Conservation (phyloP, 2,329 filamentous ascomycete species). For the Cytospora mali region DNA sequence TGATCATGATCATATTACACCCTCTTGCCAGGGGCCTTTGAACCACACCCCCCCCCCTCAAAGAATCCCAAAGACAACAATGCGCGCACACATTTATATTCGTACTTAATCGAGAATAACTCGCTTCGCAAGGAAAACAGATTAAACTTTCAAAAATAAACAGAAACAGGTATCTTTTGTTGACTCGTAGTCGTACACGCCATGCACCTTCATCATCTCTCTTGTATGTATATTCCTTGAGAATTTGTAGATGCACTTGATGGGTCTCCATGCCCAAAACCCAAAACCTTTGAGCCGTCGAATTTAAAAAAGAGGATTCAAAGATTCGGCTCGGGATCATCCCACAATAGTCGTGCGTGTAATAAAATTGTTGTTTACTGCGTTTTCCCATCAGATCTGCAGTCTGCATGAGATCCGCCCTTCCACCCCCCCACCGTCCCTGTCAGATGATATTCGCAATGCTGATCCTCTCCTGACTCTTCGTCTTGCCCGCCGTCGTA, state of each 20-base stretch:
- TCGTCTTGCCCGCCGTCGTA: constrained; percentile 37
- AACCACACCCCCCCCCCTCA: no score
- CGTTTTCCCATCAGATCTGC: neutral
- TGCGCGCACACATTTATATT: neutral
- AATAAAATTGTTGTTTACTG: neutral
- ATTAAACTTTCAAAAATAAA: neutral
- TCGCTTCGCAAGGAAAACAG: constrained; percentile 5
- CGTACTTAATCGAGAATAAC: neutral
- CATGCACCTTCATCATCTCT: constrained; percentile 15
- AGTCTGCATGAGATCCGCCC: neutral
- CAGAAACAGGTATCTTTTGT: constrained; percentile 12
- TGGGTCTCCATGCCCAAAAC: neutral
- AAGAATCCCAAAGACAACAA: neutral
- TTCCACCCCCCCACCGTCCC: no score
- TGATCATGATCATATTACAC: neutral
- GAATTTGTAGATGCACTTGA: neutral
- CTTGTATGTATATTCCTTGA: neutral
- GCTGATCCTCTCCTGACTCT: constrained; percentile 48
- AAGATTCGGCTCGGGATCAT: neutral
- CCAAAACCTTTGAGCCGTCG: neutral
- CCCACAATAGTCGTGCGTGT: neutral
- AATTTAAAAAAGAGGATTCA: neutral
- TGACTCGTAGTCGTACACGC: constrained; percentile 22
- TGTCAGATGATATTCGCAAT: constrained; percentile 49
- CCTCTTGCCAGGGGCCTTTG: neutral